These are phyloP conservation scores for Melanomma pulvis-pyrius DNA, from an alignment of 495 filamentous ascomycete species.

Conservation along the genomic window DNA sequence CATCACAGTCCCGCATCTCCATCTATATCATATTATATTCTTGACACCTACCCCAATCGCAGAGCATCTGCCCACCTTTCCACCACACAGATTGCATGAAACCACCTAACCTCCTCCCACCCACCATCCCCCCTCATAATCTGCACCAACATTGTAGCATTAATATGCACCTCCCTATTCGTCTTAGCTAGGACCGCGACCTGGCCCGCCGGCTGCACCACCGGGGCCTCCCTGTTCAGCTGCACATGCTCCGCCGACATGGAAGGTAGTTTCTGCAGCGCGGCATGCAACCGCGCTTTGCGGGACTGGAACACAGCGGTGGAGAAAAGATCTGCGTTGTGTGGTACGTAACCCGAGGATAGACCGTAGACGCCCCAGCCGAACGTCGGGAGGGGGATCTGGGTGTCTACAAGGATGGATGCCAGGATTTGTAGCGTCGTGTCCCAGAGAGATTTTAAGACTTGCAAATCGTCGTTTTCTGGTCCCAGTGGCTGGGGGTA, in stretches of 20 bases:
- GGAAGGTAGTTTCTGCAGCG: background rate
- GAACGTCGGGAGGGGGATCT: background rate
- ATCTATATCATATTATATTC: no score
- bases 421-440: slow-evolving; percentile 6
- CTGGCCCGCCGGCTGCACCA: background rate
- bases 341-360: background rate
- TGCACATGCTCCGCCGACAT: background rate
- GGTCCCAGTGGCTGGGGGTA: background rate
- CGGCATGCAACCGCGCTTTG: background rate
- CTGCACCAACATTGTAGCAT: slow-evolving; percentile 9
- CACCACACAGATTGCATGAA: background rate
- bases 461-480: background rate
- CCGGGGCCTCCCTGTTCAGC: background rate
- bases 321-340: background rate
- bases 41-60: slow-evolving; percentile 7
- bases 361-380: slow-evolving; percentile 22
- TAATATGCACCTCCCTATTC: slow-evolving; percentile 7
- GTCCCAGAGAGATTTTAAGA: slow-evolving; percentile 4
- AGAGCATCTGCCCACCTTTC: slow-evolving; percentile 4
- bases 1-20: no score
- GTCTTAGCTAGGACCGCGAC: background rate
- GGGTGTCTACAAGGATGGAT: background rate
- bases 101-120: slow-evolving; percentile 12
- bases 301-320: background rate
- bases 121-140: background rate